Evolutionary conservation across 2,329 filamentous ascomycete species (phyloP).

Genomic region (Knufia petricola): DNA sequence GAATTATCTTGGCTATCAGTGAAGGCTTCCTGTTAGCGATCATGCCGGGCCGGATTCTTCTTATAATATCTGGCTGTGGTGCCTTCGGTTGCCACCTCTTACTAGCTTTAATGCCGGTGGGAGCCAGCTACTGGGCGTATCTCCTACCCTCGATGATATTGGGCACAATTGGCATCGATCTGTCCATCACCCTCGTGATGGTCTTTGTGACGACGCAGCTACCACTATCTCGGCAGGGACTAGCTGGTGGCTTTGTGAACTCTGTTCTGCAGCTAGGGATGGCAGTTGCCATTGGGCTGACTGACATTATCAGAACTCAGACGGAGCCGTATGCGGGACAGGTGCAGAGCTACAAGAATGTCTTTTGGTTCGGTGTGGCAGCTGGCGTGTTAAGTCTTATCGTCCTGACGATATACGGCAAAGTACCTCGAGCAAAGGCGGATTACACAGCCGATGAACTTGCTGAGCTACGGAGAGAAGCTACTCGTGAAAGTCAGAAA

Average conservation of each 20-base stretch:
- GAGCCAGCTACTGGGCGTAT: conserved; percentile 59
- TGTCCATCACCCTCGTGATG: conserved; percentile 65
- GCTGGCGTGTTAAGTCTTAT: conserved; percentile 43
- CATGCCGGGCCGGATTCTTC: conserved; percentile 52
- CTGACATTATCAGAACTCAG: conserved; percentile 44
- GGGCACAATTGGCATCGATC: conserved; percentile 63
- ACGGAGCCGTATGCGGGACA: conserved; percentile 28
- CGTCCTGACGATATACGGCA: conserved; percentile 45
- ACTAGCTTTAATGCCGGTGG: conserved; percentile 53
- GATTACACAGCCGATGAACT: conserved; percentile 51
- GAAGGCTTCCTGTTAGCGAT: conserved; percentile 61
- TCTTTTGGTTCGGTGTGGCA: conserved; percentile 51
- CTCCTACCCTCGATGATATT: conserved; percentile 56
- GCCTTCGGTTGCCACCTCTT: conserved; percentile 51
- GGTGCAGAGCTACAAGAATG: conserved; percentile 46
- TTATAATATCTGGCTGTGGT: conserved; percentile 52
- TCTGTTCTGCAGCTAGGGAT: conserved; percentile 62
- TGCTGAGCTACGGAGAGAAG: conserved; percentile 23
- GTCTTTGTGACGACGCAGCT: conserved; percentile 68
- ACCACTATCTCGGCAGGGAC: conserved; percentile 56
- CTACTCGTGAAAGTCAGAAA: conserved; percentile 9
- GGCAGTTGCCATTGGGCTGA: conserved; percentile 60
- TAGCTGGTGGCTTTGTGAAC: conserved; percentile 64
- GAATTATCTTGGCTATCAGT: conserved; percentile 52
- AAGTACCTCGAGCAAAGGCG: conserved; percentile 47